These are phyloP conservation scores for Pichia scutulata DNA, from an alignment of 805 yeast species.

Conservation along the genomic window DNA sequence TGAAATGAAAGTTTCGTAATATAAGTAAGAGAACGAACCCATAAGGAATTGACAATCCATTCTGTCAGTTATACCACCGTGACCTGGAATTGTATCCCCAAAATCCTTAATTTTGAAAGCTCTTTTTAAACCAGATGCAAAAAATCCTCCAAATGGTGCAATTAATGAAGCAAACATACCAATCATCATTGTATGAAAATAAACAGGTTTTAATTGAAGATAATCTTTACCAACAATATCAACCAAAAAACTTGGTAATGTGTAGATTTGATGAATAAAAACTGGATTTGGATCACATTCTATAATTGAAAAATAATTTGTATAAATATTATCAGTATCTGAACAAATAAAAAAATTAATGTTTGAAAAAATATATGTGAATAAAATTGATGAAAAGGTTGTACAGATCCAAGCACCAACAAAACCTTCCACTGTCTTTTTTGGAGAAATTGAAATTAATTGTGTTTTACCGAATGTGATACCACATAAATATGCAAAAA, in stretches of 20 bases:
- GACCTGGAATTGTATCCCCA: conserved; percentile 98
- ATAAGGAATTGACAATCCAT: conserved; percentile 96
- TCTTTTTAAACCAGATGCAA: conserved; percentile 95
- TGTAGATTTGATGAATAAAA: conserved; percentile 73
- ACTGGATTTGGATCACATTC: conserved; percentile 83
- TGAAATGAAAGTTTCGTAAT: conserved; percentile 87
- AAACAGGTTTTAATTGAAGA: conserved; percentile 72
- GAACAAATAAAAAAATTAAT: conserved; percentile 85
- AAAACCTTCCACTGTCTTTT: conserved; percentile 96
- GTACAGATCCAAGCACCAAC: conserved; percentile 97
- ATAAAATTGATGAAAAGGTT: conserved; percentile 57
- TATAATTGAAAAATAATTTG: conserved; percentile 50
- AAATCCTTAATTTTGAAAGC: conserved; percentile 95
- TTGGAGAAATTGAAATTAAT: conserved; percentile 88
- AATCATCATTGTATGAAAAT: conserved; percentile 76
- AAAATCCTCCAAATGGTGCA: conserved; percentile 98
- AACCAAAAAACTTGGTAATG: conserved; percentile 62
- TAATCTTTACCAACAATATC: conserved; percentile 34
- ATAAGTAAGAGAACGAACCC: conserved; percentile 92
- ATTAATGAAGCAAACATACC: conserved; percentile 94
- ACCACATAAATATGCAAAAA: conserved; percentile 94
- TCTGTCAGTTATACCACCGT: conserved; percentile 96
- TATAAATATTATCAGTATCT: conserved; percentile 33
- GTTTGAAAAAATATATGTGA: conserved; percentile 56
- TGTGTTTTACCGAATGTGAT: conserved; percentile 93